Base-by-base conservation (phyloP, 2,329 filamentous ascomycete genomes). In the Claviceps maximensis region DNA sequence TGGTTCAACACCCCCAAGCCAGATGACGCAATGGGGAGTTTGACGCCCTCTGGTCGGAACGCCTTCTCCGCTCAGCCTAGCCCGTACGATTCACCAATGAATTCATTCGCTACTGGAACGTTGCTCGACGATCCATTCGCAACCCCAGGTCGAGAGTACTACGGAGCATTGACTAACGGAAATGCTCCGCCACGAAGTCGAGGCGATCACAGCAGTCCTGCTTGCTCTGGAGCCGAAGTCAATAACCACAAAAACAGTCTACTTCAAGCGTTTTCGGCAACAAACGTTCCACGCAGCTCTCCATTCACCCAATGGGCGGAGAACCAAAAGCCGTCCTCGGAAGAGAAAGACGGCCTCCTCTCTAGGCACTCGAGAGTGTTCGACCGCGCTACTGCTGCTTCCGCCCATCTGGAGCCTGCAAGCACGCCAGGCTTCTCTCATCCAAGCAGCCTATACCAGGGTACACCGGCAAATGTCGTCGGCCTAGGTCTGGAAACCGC, bases 371-470 rank as follows among this genome's bases (percentile, higher is more conserved):
- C 49, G 47, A 55, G 42, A 56, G 49, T 48, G 53, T 44, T 53
- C 50, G 48, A 52, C 21, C 44, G 57, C 47, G 12, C 53, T 54
- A 17, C 19, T 3, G 19, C 10, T 38, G 29, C 29, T 19, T 23
- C 23, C 6, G 23, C 36, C 42, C 25, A 36, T 31, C 46, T 56
- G 57, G 55, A 53, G 55, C 63, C 62, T 12, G 69, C 70, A 1
- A 60, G 62, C 5, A 55, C 62, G 7, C 65, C 63, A 15, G 60
- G 57, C 7, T 79, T 79, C 56, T 74, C 76, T 15, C 67, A 77
- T 53, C 64, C 68, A 1, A 79, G 75, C 60, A 78, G 74, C 56
- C 58, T 80, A 23, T 77, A 75, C 53, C 71, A 69, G 42, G 72
- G 75, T 36, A 76, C 74, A 5, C 74, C 74, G 1, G 58, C 57